A percentile compares a stretch with the other conserved stretches of the same genome.
Conservation (phyloP, 305 asterid species). For the Solanum chacoense region DNA sequence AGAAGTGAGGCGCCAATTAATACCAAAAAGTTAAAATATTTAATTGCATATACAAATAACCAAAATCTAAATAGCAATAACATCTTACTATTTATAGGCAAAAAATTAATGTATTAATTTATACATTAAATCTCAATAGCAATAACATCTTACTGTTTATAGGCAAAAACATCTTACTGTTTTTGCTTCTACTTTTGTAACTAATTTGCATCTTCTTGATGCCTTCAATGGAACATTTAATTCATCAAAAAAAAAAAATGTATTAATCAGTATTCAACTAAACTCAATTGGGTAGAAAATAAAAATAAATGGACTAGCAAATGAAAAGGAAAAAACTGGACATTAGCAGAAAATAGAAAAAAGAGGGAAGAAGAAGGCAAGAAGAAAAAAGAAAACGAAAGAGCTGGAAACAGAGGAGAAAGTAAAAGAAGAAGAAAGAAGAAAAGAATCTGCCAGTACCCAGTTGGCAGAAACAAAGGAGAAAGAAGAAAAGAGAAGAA, state of each 20-base stretch:
- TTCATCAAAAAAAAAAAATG: background rate
- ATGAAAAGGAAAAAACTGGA: background rate
- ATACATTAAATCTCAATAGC: background rate
- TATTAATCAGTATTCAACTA: background rate
- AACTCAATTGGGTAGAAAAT: background rate
- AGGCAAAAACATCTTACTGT: background rate
- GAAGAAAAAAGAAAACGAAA: background rate
- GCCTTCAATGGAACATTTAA: background rate
- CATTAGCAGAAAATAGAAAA: background rate
- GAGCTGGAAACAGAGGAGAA: background rate
- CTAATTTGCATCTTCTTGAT: background rate
- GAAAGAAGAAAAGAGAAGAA: background rate
- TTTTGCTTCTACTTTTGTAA: background rate
- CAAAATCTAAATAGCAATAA: background rate
- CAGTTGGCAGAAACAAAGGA: background rate
- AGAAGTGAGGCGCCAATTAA: background rate
- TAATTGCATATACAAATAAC: background rate
- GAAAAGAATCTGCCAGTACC: background rate
- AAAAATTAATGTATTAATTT: background rate
- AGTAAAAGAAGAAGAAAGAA: background rate
- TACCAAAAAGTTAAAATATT: background rate
- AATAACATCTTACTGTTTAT: background rate
- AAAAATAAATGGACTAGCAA: background rate
- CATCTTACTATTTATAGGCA: background rate
- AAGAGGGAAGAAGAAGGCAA: background rate